Evolutionary conservation across 192 early-diverging fungal species (phyloP), one percentile per base, ranked within the genome.

Genomic region (Thamnidium elegans): DNA sequence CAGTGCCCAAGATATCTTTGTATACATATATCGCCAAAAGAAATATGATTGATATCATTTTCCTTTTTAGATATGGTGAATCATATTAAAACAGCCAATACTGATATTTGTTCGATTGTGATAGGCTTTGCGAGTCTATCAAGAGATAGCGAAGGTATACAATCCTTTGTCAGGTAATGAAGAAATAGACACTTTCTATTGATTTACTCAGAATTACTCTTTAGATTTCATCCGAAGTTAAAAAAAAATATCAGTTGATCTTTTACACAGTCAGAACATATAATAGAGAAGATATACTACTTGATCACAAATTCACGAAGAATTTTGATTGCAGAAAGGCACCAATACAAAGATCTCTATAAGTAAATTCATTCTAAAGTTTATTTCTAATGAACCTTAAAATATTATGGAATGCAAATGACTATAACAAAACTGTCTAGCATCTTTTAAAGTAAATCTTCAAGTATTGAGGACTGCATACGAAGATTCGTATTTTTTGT

Each of bases 281-380:
- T 44, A 58, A 44, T 43, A 58, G 55, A 58, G 55, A 58, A 21
- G 39, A 58, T 44, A 58, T 44, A 58, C 55, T 58, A 30, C 52
- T 54, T 58, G 39, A 58, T 44, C 17, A 58, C 42, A 44, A 44
- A 43, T 58, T 58, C 36, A 58, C 20, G 42, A 58, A 20, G 39
- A 36, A 58, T 43, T 58, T 58, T 58, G 42, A 58, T 58, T 58
- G 55, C 55, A 58, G 55, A 58, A 44, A 43, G 42, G 55, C 55
- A 43, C 55, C 55, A 43, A 58, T 58, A 58, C 32, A 58, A 58
- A 58, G 32, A 39, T 43, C 32, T 44, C 42, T 58, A 58, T 20
- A 58, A 20, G 20, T 20, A 58, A 58, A 58, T 58, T 58, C 39
- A 43, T 58, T 58, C 32, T 53, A 32, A 32, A 31, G 51, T 53